Evolutionary conservation across 2,329 filamentous ascomycete species (phyloP).

Genomic region (Dactylellina sp.): DNA sequence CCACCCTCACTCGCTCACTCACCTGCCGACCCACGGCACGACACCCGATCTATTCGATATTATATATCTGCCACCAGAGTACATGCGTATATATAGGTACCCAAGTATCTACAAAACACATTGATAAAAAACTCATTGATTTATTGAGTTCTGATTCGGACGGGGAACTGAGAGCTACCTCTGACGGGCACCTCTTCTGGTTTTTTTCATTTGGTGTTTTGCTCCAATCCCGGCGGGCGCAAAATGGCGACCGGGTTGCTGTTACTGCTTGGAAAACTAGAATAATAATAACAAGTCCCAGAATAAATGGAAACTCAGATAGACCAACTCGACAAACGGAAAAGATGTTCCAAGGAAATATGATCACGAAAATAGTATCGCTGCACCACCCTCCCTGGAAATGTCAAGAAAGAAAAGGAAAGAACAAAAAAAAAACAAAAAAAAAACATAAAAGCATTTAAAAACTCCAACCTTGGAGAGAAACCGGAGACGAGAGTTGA

Average conservation of each 20-base stretch:
- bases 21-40: not conserved
- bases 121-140: too few species aligned
- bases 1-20: slow-evolving; percentile 7
- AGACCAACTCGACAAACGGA: slow-evolving; percentile 18
- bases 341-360: slow-evolving; percentile 23
- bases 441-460: slow-evolving; percentile 16
- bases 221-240: not conserved
- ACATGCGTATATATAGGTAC: too few species aligned
- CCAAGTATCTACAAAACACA: too few species aligned
- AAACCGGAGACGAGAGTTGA: slow-evolving; percentile 43
- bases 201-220: slow-evolving; percentile 3
- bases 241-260: too few species aligned
- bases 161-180: slow-evolving; percentile 9
- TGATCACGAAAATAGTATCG: slow-evolving; percentile 26
- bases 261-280: not conserved
- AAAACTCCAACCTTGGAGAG: slow-evolving; percentile 54
- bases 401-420: slow-evolving; percentile 9
- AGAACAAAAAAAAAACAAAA: slow-evolving; percentile 19
- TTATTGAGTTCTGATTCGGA: too few species aligned
- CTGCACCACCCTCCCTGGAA: slow-evolving; percentile 22
- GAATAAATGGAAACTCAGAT: slow-evolving; percentile 27
- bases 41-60: slow-evolving; percentile 1
- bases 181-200: not conserved
- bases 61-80: too few species aligned
- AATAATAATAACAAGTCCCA: slow-evolving; percentile 27